phyloP scores from a whole-genome alignment of 2,329 filamentous ascomycete genomes.

The Pseudocercospora fijiensis region DNA sequence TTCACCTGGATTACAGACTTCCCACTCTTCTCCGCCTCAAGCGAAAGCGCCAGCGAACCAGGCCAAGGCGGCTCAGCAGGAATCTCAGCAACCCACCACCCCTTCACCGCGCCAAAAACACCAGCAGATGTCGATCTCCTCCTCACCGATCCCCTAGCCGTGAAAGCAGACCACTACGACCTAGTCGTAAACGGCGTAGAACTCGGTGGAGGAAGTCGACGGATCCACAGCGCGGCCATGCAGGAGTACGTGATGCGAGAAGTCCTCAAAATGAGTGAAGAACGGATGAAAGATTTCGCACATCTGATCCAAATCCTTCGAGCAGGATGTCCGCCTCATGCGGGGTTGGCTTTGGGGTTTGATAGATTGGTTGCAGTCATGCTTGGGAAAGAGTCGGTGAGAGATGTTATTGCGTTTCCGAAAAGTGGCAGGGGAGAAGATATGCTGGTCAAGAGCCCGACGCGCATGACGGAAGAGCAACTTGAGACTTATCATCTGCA shows the following conservation, averaged over 20 bases:
- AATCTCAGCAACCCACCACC: conserved; percentile 86
- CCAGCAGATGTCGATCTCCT: conserved; percentile 72
- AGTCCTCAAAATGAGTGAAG: conserved; percentile 72
- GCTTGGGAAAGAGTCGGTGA: conserved; percentile 71
- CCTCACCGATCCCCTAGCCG: conserved; percentile 67
- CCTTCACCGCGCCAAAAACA: conserved; percentile 84
- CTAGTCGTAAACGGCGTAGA: conserved; percentile 94
- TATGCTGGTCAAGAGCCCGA: conserved; percentile 75
- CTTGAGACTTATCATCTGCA: conserved; percentile 60
- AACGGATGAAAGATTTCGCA: conserved; percentile 74
- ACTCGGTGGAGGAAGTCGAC: conserved; percentile 85
- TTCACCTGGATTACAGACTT: conserved; percentile 90
- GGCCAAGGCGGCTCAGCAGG: conserved; percentile 81
- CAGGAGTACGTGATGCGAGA: conserved; percentile 84
- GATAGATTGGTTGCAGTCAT: conserved; percentile 82
- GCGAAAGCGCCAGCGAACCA: conserved; percentile 61
- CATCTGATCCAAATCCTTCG: conserved; percentile 80
- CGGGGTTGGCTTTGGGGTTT: conserved; percentile 89
- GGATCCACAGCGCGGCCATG: conserved; percentile 81
- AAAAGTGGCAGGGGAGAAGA: conserved; percentile 92
- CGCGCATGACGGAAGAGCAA: conserved; percentile 61
- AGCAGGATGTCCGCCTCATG: conserved; percentile 89
- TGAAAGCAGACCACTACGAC: conserved; percentile 87
- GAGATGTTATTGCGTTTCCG: conserved; percentile 95
- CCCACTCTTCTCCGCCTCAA: conserved; percentile 79